Conservation (phyloP, 176 grass and related monocot genomes). For the Pharus latifolius region DNA sequence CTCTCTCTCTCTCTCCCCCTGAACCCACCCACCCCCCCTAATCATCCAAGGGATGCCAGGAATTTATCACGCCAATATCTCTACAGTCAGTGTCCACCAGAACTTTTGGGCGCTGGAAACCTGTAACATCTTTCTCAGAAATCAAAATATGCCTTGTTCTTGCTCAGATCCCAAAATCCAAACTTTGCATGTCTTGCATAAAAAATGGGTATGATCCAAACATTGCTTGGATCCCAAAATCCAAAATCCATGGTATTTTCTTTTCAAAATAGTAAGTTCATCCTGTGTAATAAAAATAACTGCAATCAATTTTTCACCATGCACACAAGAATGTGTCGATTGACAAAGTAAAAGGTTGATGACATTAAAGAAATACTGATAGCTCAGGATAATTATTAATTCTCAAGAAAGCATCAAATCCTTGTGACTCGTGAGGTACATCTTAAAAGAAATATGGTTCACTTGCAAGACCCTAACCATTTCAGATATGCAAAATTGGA, state of each 20-base stretch:
- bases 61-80: neutral
- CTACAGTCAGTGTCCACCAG: neutral
- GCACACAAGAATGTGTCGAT: neutral
- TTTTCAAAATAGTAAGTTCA: neutral
- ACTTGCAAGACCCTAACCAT: neutral
- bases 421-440: neutral
- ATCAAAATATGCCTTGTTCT: neutral
- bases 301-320: neutral
- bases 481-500: slow-evolving; percentile 2
- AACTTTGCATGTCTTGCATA: neutral
- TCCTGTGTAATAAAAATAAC: no score
- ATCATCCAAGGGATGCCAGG: neutral
- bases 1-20: no score
- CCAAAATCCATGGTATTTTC: neutral
- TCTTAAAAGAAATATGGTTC: neutral
- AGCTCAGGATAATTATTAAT: neutral
- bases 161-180: neutral
- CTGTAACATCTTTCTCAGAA: slow-evolving; percentile 1
- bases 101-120: neutral
- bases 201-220: no score
- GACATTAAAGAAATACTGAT: neutral
- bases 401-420: neutral
- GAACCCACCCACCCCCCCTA: neutral
- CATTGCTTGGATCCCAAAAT: neutral
- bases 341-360: neutral